A percentile compares a stretch with the other conserved stretches of the same genome.
phyloP scores from a whole-genome alignment of 225 moss, liverwort and hornwort genomes.

The Polytrichum formosum region DNA sequence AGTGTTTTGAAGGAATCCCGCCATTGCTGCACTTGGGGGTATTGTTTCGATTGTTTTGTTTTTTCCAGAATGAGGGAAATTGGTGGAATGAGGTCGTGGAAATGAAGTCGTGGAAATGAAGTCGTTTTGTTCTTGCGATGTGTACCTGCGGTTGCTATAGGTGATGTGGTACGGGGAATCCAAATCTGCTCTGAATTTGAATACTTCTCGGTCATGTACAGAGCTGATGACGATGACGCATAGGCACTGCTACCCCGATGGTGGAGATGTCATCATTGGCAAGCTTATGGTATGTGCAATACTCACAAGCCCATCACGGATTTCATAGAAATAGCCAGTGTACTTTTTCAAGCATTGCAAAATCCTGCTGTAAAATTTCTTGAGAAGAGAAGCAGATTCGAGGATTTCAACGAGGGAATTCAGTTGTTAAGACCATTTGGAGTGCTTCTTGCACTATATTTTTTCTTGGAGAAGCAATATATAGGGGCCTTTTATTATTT shows the following conservation, averaged over 20 bases:
- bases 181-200: background rate
- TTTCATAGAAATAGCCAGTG: background rate
- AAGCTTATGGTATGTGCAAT: slow-evolving; percentile 35
- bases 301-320: background rate
- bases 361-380: background rate
- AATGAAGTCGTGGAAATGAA: background rate
- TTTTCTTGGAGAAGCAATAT: too few species aligned
- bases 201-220: slow-evolving; percentile 13
- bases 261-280: slow-evolving; percentile 37
- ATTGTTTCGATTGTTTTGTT: too few species aligned
- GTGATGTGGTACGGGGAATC: background rate
- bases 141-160: background rate
- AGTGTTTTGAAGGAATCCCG: too few species aligned
- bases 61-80: too few species aligned
- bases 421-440: background rate
- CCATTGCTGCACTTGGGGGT: too few species aligned
- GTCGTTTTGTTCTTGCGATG: background rate
- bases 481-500: too few species aligned
- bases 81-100: background rate
- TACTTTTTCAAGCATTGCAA: background rate
- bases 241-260: slow-evolving; percentile 34
- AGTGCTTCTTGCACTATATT: too few species aligned
- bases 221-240: slow-evolving; percentile 45
- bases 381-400: background rate
- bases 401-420: background rate